phyloP scores from a whole-genome alignment of 805 yeast genomes.

The Candida insectalens region DNA sequence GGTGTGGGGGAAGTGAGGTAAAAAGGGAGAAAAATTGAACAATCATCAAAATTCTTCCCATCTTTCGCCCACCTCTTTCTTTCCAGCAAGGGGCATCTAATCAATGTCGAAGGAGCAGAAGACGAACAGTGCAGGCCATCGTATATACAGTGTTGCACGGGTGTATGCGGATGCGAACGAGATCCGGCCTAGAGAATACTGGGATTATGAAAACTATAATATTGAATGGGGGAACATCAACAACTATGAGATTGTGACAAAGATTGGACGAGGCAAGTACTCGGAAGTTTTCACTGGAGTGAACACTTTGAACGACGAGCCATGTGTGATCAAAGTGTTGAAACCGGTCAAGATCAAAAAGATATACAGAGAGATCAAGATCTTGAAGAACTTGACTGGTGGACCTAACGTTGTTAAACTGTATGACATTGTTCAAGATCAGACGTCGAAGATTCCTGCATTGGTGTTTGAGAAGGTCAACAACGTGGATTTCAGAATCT shows the following conservation, averaged over 20 bases:
- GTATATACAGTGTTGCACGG: slow-evolving; percentile 34
- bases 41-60: too few relatives aligned
- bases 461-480: slow-evolving; percentile 77
- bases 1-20: too few relatives aligned
- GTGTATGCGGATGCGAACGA: slow-evolving; percentile 79
- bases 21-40: too few relatives aligned
- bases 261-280: slow-evolving; percentile 88
- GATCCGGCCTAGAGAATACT: slow-evolving; percentile 67
- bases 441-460: slow-evolving; percentile 77
- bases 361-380: slow-evolving; percentile 83
- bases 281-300: slow-evolving; percentile 89
- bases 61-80: too few relatives aligned
- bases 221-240: slow-evolving; percentile 80
- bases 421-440: slow-evolving; percentile 82
- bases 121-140: slow-evolving; percentile 10
- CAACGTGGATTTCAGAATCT: slow-evolving; percentile 76
- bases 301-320: slow-evolving; percentile 46
- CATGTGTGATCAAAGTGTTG: slow-evolving; percentile 81
- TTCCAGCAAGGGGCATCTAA: too few relatives aligned
- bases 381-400: slow-evolving; percentile 71
- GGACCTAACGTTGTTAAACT: slow-evolving; percentile 76
- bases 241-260: slow-evolving; percentile 76
- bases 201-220: slow-evolving; percentile 67
- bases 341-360: slow-evolving; percentile 92
- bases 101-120: too few relatives aligned